Evolutionary conservation across 805 yeast species (phyloP), one percentile per base, ranked within the genome.

Genomic region (Barnettozyma sucrosica): DNA sequence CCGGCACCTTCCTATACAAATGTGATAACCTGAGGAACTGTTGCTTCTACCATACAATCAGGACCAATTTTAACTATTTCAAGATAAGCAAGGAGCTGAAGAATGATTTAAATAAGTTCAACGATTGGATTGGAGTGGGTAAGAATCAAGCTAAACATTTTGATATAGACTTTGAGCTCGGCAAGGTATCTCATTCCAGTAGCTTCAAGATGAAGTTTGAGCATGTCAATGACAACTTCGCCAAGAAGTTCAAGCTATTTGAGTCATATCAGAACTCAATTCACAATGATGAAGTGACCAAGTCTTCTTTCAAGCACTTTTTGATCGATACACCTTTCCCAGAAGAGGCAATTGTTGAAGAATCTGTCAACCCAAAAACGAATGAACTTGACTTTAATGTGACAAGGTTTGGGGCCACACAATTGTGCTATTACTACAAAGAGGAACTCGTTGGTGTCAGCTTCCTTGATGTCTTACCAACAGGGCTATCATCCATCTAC

Each of bases 401-500:
- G 4, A 46, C 43, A 11, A 40, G 62, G 43, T 51, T 65, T 7
- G 95, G 92, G 2, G 86, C 89, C 1, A 72, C 76, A 2, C 97
- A 89, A 63, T 95, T 88, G 58, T 76, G 87, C 60, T 89, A 88
- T 59, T 86, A 83, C 56, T 62, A 74, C 16, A 76, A 85, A 41
- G 79, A 65, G 4, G 71, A 74, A 51, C 68, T 89, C 19, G 77
- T 86, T 36, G 96, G 92, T 1, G 66, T 89, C 32, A 86, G 86
- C 0, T 87, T 89, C 1, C 59, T 85, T 26, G 97, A 89, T 63
- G 67, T 89, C 19, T 63, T 90, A 30, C 95, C 96, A 0, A 64
- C 77, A 23, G 84, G 87, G 0, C 63, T 90, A 0, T 88, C 96
- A 0, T 81, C 95, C 0, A 90, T 90, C 1, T 89, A 90, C 62